These are phyloP conservation scores for Cordyceps pruinosa DNA, from an alignment of 2,329 filamentous ascomycete species.

Conservation along the genomic window DNA sequence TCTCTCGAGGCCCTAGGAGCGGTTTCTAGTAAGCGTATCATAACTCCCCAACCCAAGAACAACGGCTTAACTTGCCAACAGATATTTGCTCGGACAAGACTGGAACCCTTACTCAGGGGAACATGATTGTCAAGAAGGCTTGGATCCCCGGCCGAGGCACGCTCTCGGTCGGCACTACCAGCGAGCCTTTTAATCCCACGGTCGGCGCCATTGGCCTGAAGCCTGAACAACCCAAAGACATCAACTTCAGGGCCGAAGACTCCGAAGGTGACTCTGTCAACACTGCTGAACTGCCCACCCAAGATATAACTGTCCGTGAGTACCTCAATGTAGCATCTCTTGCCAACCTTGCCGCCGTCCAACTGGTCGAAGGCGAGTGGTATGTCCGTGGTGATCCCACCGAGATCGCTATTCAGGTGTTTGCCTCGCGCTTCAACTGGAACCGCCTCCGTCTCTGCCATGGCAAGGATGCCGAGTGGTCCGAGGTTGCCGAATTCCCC, in stretches of 20 bases:
- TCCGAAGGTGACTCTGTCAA: conserved; percentile 22
- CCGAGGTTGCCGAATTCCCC: conserved; percentile 59
- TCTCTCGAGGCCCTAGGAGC: conserved; percentile 48
- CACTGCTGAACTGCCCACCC: conserved; percentile 29
- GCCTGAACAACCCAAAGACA: conserved; percentile 29
- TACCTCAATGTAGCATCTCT: conserved; percentile 58
- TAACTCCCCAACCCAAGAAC: neutral
- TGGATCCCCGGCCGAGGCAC: conserved; percentile 43
- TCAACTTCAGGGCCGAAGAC: conserved; percentile 22
- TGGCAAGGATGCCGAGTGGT: conserved; percentile 45
- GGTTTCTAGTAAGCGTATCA: conserved; percentile 35
- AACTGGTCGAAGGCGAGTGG: conserved; percentile 49
- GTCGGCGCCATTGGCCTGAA: conserved; percentile 39
- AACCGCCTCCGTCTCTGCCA: conserved; percentile 46
- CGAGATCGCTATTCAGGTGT: conserved; percentile 70
- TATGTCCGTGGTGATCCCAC: conserved; percentile 56
- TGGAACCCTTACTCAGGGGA: conserved; percentile 46
- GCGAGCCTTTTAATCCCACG: conserved; percentile 51
- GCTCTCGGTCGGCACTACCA: conserved; percentile 41
- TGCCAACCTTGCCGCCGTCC: conserved; percentile 58
- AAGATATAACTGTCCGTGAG: conserved; percentile 42
- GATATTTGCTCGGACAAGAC: conserved; percentile 53
- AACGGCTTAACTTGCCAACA: conserved; percentile 20
- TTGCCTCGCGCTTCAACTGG: conserved; percentile 61
- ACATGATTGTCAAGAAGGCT: conserved; percentile 48